phyloP scores from a whole-genome alignment of 129 eudicot species.

The Deinandra increscens region DNA sequence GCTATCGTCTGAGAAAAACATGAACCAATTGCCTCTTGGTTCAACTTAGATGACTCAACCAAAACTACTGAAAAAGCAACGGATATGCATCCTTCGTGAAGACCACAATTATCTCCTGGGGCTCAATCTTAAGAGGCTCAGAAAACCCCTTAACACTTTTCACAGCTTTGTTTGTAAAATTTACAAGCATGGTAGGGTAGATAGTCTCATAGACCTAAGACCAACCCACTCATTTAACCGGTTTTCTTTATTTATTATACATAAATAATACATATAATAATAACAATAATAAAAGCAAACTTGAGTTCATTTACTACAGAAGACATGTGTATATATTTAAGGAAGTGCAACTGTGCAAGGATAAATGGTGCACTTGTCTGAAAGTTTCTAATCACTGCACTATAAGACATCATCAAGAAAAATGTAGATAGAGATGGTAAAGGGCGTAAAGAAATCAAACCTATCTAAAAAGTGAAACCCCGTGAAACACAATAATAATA shows the following conservation, averaged over 20 bases:
- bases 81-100: too few species aligned
- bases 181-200: not conserved
- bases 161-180: not conserved
- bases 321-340: constrained; percentile 12
- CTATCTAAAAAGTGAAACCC: constrained; percentile 28
- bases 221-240: not conserved
- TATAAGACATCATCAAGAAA: constrained; percentile 27
- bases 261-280: not conserved
- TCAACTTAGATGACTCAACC: too few species aligned
- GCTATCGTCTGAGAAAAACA: too few species aligned
- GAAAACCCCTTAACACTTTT: too few species aligned
- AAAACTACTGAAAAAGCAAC: too few species aligned
- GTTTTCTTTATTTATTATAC: not conserved
- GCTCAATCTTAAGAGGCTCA: not conserved
- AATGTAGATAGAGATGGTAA: constrained; percentile 21
- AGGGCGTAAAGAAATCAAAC: constrained; percentile 7
- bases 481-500: not conserved
- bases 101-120: not conserved
- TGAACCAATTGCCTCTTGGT: too few species aligned
- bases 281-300: not conserved
- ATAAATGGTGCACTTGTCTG: constrained; percentile 14
- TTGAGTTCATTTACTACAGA: constrained; percentile 12
- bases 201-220: too few species aligned
- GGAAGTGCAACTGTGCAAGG: constrained; percentile 25
- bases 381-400: constrained; percentile 25